phyloP scores from a whole-genome alignment of 176 grass and related monocot genomes.

The Typha latifolia region DNA sequence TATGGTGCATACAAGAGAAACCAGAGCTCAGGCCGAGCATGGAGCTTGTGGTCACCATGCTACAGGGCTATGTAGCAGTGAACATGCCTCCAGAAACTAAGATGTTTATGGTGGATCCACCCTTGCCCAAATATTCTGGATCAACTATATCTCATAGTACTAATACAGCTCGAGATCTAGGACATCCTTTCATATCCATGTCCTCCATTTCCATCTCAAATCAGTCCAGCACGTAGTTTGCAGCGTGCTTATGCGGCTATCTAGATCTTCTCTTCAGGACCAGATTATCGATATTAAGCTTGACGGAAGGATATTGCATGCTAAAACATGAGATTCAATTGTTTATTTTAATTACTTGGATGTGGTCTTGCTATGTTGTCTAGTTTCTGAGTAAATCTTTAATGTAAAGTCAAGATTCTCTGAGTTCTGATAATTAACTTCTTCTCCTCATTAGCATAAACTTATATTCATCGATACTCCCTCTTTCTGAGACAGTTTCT shows the following conservation, averaged over 20 bases:
- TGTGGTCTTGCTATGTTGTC: too few relatives aligned
- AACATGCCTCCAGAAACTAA: slow-evolving; percentile 35
- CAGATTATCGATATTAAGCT: background rate
- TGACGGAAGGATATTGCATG: too few relatives aligned
- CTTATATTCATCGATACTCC: too few relatives aligned
- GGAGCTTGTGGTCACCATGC: slow-evolving; percentile 32
- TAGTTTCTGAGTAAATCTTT: too few relatives aligned
- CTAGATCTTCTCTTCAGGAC: background rate
- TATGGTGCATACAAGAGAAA: slow-evolving; percentile 41
- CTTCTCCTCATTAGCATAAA: too few relatives aligned
- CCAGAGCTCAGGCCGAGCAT: slow-evolving; percentile 39
- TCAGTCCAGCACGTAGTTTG: background rate
- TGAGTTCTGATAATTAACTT: too few relatives aligned
- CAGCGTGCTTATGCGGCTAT: background rate
- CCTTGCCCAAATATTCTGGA: background rate
- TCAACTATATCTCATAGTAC: background rate
- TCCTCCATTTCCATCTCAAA: background rate
- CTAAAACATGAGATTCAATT: too few relatives aligned
- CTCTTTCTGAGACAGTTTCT: too few relatives aligned
- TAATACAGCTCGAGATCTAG: background rate
- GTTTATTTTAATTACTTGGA: too few relatives aligned
- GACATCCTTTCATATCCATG: background rate
- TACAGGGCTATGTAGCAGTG: slow-evolving; percentile 31
- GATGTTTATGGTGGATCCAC: slow-evolving; percentile 15
- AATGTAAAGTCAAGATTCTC: too few relatives aligned